These are phyloP conservation scores for Talaromyces amestolkiae DNA, from an alignment of 2,329 filamentous ascomycete species.

Conservation along the genomic window DNA sequence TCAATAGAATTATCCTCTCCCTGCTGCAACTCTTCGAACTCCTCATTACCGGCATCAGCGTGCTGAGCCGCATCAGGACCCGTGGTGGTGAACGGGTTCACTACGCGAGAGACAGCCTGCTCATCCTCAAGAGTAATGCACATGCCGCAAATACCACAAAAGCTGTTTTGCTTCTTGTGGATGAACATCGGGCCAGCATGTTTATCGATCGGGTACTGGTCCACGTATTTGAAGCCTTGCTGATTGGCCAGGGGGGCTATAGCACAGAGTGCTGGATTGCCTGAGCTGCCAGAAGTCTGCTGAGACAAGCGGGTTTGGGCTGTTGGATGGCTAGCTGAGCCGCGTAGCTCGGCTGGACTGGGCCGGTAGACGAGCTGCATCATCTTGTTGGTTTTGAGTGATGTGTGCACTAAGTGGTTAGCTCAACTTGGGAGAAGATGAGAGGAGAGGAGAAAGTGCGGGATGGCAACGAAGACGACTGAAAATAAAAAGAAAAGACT, in stretches of 20 bases:
- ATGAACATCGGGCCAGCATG: conserved; percentile 17
- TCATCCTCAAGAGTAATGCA: conserved; percentile 18
- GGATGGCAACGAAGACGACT: not conserved
- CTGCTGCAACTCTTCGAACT: conserved; percentile 10
- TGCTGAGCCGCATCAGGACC: conserved; percentile 5
- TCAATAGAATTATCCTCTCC: not conserved
- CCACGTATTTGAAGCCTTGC: not conserved
- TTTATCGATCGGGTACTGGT: conserved; percentile 13
- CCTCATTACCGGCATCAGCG: conserved; percentile 12
- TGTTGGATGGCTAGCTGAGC: conserved; percentile 1
- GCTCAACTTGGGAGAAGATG: not conserved
- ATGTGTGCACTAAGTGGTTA: too few species aligned
- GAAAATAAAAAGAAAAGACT: not conserved
- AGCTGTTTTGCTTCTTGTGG: conserved; percentile 1
- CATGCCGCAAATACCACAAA: conserved; percentile 16
- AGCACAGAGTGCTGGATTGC: not conserved
- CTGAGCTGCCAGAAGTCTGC: not conserved
- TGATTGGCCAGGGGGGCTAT: not conserved
- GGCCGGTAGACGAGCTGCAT: not conserved
- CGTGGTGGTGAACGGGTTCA: not conserved
- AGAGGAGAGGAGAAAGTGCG: not conserved
- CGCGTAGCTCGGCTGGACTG: not conserved
- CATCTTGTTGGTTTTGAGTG: not conserved
- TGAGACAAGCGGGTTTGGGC: not conserved
- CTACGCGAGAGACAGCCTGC: not conserved